These are phyloP conservation scores for Salix viminalis DNA, from an alignment of 345 rosid genomes.

Conservation along the genomic window DNA sequence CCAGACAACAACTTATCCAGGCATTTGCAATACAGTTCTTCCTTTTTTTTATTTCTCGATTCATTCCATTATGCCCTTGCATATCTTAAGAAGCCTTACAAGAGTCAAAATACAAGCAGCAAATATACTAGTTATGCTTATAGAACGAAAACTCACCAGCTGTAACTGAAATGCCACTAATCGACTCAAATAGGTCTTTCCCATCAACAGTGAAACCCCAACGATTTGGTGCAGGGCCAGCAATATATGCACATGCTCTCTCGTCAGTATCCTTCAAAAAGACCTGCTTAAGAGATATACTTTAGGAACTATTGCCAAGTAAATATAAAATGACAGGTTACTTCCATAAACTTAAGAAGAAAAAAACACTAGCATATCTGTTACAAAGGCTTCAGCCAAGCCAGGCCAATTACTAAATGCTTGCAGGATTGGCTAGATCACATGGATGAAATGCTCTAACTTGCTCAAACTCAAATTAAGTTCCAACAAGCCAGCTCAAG, in stretches of 20 bases:
- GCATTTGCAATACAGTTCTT: not conserved
- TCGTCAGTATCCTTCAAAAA: constrained; percentile 97
- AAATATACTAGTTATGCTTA: not conserved
- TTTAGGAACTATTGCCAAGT: constrained; percentile 2
- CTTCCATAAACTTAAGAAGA: not conserved
- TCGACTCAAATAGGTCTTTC: constrained; percentile 64
- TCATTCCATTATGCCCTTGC: not conserved
- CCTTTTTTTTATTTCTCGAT: not conserved
- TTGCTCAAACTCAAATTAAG: not conserved
- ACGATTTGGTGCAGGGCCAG: constrained; percentile 99
- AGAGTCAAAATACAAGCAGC: not conserved
- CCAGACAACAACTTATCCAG: not conserved
- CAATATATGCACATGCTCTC: constrained; percentile 98
- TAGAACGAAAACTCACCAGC: constrained; percentile 45
- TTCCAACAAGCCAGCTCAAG: not conserved
- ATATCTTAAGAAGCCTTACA: not conserved
- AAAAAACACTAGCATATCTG: not conserved
- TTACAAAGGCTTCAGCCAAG: not conserved
- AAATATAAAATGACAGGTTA: not conserved
- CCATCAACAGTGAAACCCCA: constrained; percentile 96
- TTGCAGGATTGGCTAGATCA: not conserved
- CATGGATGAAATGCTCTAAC: not conserved
- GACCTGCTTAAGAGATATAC: constrained; percentile 50
- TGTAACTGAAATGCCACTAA: constrained; percentile 38
- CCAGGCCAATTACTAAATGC: constrained; percentile 1